Percentiles rank a stretch among this genome's conserved stretches.
These are phyloP conservation scores for Hanseniaspora uvarum DNA, from an alignment of 1,139 yeast species.

Conservation along the genomic window DNA sequence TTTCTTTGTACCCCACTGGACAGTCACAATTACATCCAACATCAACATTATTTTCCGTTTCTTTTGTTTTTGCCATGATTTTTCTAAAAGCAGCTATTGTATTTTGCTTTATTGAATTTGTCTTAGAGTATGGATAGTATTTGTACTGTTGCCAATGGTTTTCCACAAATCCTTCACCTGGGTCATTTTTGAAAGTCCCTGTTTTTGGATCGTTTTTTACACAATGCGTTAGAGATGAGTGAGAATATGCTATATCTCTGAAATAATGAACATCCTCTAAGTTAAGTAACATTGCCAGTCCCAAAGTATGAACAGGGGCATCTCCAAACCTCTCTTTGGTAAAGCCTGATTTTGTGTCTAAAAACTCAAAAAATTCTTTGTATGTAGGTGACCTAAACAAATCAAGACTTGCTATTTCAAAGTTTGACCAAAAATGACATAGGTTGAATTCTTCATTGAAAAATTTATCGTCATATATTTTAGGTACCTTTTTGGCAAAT, in stretches of 20 bases:
- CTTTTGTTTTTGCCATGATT: slow-evolving; percentile 37
- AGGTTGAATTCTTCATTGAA: slow-evolving; percentile 61
- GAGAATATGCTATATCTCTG: slow-evolving; percentile 80
- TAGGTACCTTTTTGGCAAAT: slow-evolving; percentile 23
- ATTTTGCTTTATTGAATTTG: slow-evolving; percentile 9
- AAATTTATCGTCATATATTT: slow-evolving; percentile 39
- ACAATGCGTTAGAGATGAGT: slow-evolving; percentile 71
- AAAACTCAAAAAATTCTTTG: slow-evolving; percentile 50
- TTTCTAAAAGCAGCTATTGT: slow-evolving; percentile 22
- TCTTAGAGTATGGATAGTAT: slow-evolving; percentile 17
- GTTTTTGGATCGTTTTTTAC: slow-evolving; percentile 48
- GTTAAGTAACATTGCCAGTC: slow-evolving; percentile 61
- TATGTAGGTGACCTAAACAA: slow-evolving; percentile 57
- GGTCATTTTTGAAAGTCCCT: slow-evolving; percentile 39
- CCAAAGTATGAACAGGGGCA: slow-evolving; percentile 84
- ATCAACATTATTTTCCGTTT: slow-evolving; percentile 37
- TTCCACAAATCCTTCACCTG: not conserved
- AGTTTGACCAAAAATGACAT: slow-evolving; percentile 91
- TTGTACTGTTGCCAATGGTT: slow-evolving; percentile 6
- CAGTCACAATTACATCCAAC: slow-evolving; percentile 83
- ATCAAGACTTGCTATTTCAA: slow-evolving; percentile 76
- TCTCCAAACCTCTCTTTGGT: slow-evolving; percentile 91
- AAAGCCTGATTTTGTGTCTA: slow-evolving; percentile 70
- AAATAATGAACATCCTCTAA: slow-evolving; percentile 70
- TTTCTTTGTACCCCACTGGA: slow-evolving; percentile 39